Percentiles rank a stretch among this genome's conserved stretches.
These are phyloP conservation scores for Botrytis fragariae DNA, from an alignment of 2,329 filamentous ascomycete genomes.

Conservation along the genomic window DNA sequence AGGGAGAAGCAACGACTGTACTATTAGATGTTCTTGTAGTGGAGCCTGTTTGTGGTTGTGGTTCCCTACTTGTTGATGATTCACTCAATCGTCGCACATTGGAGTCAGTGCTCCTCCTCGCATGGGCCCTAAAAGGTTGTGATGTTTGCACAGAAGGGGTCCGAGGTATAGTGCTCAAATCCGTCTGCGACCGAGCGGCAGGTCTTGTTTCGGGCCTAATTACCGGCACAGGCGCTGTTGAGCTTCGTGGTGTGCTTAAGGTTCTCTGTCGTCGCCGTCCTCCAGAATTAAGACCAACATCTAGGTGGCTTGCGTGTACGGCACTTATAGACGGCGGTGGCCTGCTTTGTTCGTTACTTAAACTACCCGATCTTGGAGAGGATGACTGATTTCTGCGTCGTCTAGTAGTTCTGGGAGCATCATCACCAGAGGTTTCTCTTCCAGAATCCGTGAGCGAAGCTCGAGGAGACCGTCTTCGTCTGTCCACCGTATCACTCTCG, in stretches of 20 bases:
- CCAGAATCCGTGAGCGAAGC: conserved; percentile 30
- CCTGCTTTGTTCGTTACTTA: conserved; percentile 50
- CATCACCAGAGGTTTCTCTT: conserved; percentile 34
- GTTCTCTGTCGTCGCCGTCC: conserved; percentile 48
- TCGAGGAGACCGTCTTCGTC: conserved; percentile 35
- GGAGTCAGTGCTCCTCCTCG: conserved; percentile 37
- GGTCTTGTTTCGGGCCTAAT: conserved; percentile 46
- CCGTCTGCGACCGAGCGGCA: conserved; percentile 62
- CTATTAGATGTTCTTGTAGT: conserved; percentile 17
- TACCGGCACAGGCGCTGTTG: conserved; percentile 49
- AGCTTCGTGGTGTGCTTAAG: conserved; percentile 54
- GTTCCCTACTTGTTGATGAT: conserved; percentile 22
- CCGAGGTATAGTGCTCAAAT: conserved; percentile 50
- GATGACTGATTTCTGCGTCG: conserved; percentile 45
- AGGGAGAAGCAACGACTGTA: conserved; percentile 8
- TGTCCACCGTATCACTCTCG: conserved; percentile 32
- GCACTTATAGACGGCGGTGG: conserved; percentile 47
- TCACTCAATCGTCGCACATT: conserved; percentile 27
- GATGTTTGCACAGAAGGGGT: conserved; percentile 25
- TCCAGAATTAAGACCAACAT: conserved; percentile 49
- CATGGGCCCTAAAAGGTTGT: conserved; percentile 26
- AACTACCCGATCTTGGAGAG: conserved; percentile 46
- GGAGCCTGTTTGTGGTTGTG: conserved; percentile 12
- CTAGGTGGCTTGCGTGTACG: conserved; percentile 48
- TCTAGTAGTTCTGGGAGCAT: conserved; percentile 27